A percentile compares a stretch with the other conserved stretches of the same genome.
phyloP scores from a whole-genome alignment of 2,329 filamentous ascomycete genomes.

The Coleophoma cylindrospora region DNA sequence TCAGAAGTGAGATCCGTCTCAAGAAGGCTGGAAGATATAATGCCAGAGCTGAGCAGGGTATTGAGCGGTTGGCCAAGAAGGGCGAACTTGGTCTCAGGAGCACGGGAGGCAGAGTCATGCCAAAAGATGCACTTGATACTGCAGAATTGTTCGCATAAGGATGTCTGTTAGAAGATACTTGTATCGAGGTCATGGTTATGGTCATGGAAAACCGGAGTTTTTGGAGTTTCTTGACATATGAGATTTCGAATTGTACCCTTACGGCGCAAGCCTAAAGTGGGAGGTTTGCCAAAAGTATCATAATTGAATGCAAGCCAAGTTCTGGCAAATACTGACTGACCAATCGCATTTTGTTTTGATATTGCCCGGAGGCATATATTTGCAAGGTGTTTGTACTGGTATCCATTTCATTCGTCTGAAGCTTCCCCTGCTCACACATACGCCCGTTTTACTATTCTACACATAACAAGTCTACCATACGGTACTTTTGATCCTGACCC shows the following conservation, averaged over 20 bases:
- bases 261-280: not conserved
- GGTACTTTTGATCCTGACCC: not conserved
- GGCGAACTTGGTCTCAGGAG: slow-evolving; percentile 71
- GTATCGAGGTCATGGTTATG: not conserved
- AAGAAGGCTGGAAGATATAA: slow-evolving; percentile 76
- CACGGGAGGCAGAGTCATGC: slow-evolving; percentile 55
- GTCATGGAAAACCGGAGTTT: slow-evolving; percentile 1
- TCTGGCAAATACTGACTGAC: not conserved
- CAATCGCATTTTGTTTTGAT: not conserved
- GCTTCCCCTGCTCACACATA: not conserved
- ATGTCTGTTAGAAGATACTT: not conserved
- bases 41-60: slow-evolving; percentile 65
- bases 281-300: not conserved
- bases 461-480: not conserved
- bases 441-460: not conserved
- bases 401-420: not conserved
- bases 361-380: not conserved
- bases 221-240: slow-evolving; percentile 6
- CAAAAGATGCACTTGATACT: slow-evolving; percentile 69
- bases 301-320: not conserved
- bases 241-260: not conserved
- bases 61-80: slow-evolving; percentile 70
- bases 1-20: slow-evolving; percentile 74
- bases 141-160: slow-evolving; percentile 66
- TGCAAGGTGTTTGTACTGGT: not conserved